phyloP scores from a whole-genome alignment of 2,329 filamentous ascomycete genomes.

The Pyrenochaeta sp. region DNA sequence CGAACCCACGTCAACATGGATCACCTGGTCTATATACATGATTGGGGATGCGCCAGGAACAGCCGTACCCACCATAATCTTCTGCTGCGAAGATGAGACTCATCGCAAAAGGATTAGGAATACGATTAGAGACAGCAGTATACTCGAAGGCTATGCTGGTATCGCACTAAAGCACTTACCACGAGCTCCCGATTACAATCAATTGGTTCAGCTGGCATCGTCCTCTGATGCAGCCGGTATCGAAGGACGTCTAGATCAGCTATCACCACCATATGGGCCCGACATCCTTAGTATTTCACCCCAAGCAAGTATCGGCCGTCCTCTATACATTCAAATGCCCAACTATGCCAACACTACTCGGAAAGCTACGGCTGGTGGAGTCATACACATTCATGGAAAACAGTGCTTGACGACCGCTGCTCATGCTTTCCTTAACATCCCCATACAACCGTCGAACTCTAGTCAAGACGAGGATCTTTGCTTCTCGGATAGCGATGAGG shows the following conservation, averaged over 20 bases:
- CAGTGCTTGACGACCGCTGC: slow-evolving; percentile 9
- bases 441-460: background rate
- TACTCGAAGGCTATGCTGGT: slow-evolving; percentile 12
- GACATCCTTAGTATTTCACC: background rate
- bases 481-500: slow-evolving; percentile 17
- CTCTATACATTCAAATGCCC: background rate
- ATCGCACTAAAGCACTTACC: slow-evolving; percentile 18
- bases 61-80: slow-evolving; percentile 21
- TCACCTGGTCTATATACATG: slow-evolving; percentile 27
- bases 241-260: no score
- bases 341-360: background rate
- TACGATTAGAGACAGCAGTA: slow-evolving; percentile 14
- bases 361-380: slow-evolving; percentile 11
- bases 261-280: background rate
- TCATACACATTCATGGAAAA: slow-evolving; percentile 5
- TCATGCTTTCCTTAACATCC: slow-evolving; percentile 12
- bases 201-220: slow-evolving; percentile 15
- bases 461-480: slow-evolving; percentile 4
- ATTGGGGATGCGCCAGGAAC: slow-evolving; percentile 13
- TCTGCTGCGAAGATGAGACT: slow-evolving; percentile 16
- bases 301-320: background rate
- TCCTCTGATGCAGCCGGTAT: background rate
- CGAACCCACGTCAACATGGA: slow-evolving; percentile 11
- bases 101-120: slow-evolving; percentile 16
- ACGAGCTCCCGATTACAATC: slow-evolving; percentile 19